A percentile compares a stretch with the other conserved stretches of the same genome.
Evolutionary conservation across 2,329 filamentous ascomycete species (phyloP).

Genomic region (Talaromyces sp.): DNA sequence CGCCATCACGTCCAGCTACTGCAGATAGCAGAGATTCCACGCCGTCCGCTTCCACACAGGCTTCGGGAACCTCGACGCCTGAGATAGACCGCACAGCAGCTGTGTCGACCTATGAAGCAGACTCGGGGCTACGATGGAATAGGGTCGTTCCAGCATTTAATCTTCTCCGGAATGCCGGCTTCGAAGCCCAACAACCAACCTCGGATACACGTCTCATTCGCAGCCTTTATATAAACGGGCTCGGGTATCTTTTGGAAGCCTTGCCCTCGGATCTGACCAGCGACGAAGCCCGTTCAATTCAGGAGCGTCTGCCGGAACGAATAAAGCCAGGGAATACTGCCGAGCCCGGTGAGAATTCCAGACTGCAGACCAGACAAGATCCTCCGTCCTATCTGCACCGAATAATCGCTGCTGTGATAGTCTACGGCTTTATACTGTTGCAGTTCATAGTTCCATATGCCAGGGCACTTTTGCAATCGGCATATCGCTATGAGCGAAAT

Average conservation of each 20-base stretch:
- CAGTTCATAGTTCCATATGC: conserved; percentile 60
- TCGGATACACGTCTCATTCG: conserved; percentile 28
- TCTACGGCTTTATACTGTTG: conserved; percentile 55
- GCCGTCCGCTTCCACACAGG: conserved; percentile 13
- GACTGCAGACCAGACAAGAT: background rate
- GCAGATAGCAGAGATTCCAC: conserved; percentile 19
- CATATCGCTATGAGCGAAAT: conserved; percentile 60
- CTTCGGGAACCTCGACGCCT: conserved; percentile 9
- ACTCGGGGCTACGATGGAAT: conserved; percentile 31
- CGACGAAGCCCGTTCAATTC: conserved; percentile 26
- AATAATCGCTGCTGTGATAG: conserved; percentile 51
- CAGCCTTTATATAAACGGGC: conserved; percentile 30
- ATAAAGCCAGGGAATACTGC: conserved; percentile 11
- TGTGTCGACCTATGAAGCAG: conserved; percentile 22
- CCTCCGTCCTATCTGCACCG: conserved; percentile 53
- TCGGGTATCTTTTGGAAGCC: conserved; percentile 35
- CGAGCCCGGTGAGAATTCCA: background rate
- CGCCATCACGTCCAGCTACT: conserved; percentile 13
- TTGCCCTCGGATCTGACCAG: conserved; percentile 25
- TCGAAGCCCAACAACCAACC: conserved; percentile 28
- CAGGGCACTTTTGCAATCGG: conserved; percentile 48
- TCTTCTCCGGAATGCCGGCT: conserved; percentile 30
- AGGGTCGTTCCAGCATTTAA: conserved; percentile 30
- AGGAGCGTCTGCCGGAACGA: conserved; percentile 20
- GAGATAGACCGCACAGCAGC: conserved; percentile 1